Base-by-base conservation (phyloP, 2,329 filamentous ascomycete species). In the Aspergillus luchuensis region DNA sequence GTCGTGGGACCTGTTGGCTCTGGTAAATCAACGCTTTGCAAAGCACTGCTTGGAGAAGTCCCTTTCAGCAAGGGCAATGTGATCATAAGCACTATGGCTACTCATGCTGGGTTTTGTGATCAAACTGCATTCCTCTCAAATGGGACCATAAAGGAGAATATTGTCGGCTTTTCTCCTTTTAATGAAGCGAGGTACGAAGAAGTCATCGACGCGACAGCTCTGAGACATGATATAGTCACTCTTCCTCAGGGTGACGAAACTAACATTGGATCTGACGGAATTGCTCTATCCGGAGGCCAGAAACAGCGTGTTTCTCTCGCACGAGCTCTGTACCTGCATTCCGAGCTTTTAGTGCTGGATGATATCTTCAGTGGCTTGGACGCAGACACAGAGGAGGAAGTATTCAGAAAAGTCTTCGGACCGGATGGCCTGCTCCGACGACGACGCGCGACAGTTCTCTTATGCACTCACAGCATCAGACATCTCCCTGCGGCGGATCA, bases 1-100 rank as follows among this genome's bases (percentile, higher is more conserved):
- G 57, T 81, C 17, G 68, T 80, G 53, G 79, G 79, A 10, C 78
- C 80, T 10, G 74, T 80, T 15, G 79, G 77, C 11, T 78, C 74
- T 56, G 75, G 76, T 2, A 78, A 78, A 59, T 72, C 73, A 3
- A 76, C 72, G 0, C 61, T 78, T 4, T 70, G 67, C 52, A 72
- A 72, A 49, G 69, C 71, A 6, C 30, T 78, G 6, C 67, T 78
- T 10, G 72, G 72, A 0, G 73, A 78, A 48, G 66, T 72, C n/a
- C 71, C 71, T 23, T 65, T 69, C 43, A 64, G 36, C 19, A 19
- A 70, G 36, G 74, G 72, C 10, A 65, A 36, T 21, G 51, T 59
- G 19, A 28, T 25, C 1, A 21, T n/a, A 5, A 45, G 45, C 13
- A 48, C 17, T 8, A 17, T 11, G n/a, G 21, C 41, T 49, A 7